These are phyloP conservation scores for Dipsacomyces acuminosporus DNA, from an alignment of 371 early-diverging fungal species.

Conservation along the genomic window DNA sequence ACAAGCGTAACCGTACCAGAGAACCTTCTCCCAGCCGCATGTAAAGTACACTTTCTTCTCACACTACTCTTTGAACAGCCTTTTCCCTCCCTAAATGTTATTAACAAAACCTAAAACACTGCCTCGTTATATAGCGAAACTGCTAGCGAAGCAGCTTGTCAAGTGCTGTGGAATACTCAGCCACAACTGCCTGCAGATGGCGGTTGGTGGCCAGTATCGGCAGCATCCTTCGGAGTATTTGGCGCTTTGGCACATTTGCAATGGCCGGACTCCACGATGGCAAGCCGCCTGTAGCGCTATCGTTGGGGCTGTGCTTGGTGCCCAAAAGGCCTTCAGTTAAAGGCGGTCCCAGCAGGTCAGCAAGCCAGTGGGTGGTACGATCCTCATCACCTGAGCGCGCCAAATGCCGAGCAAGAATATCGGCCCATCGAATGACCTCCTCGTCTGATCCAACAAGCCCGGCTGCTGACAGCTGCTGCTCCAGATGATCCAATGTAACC, in stretches of 20 bases:
- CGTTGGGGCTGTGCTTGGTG: no score
- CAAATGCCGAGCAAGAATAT: slow-evolving; percentile 29
- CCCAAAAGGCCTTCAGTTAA: slow-evolving; percentile 3
- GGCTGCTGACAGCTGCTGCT: slow-evolving; percentile 31
- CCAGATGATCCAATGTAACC: slow-evolving; percentile 43
- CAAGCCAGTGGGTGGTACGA: slow-evolving; percentile 21
- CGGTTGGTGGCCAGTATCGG: slow-evolving; percentile 29
- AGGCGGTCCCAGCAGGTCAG: slow-evolving; percentile 34
- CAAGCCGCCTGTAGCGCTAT: background rate
- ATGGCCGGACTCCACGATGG: slow-evolving; percentile 5
- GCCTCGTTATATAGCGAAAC: background rate
- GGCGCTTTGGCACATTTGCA: slow-evolving; percentile 24
- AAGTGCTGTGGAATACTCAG: slow-evolving; percentile 22
- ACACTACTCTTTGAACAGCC: no score
- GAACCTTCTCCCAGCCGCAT: slow-evolving; percentile 29
- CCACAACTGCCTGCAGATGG: slow-evolving; percentile 19
- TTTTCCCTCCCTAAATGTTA: no score
- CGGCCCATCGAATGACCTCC: slow-evolving; percentile 29
- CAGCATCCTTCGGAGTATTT: slow-evolving; percentile 21
- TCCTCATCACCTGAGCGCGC: slow-evolving; percentile 12
- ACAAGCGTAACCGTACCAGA: slow-evolving; percentile 29
- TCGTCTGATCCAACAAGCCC: slow-evolving; percentile 5
- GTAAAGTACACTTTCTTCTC: slow-evolving; percentile 1
- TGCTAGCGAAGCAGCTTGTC: background rate
- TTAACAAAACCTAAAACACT: background rate